Evolutionary conservation across 805 yeast genomes (phyloP).

Genomic region (Schwanniomyces pseudopolymorphus): DNA sequence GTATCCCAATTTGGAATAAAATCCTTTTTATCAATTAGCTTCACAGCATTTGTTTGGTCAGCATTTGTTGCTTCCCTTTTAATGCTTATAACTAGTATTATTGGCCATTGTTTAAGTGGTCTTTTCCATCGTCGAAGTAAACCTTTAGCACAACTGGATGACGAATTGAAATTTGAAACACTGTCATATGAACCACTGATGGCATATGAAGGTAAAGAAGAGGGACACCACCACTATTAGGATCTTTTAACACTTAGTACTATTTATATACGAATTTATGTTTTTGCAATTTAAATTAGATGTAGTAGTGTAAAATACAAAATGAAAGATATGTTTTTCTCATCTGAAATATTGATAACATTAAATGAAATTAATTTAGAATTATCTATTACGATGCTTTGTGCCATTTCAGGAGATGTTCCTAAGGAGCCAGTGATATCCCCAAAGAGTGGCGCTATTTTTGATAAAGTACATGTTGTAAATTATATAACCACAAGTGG

Average conservation of each 20-base stretch:
- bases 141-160: background rate
- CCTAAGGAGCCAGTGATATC: constrained; percentile 76
- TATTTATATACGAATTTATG: background rate
- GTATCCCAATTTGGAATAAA: constrained; percentile 51
- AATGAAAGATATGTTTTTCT: background rate
- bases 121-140: constrained; percentile 31
- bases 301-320: background rate
- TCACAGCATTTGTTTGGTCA: constrained; percentile 66
- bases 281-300: background rate
- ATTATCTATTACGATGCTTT: constrained; percentile 11
- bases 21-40: constrained; percentile 49
- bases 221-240: background rate
- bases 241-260: background rate
- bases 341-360: background rate
- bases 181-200: constrained; percentile 14
- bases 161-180: background rate
- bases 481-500: constrained; percentile 64
- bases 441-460: constrained; percentile 65
- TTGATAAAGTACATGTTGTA: constrained; percentile 61
- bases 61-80: constrained; percentile 48
- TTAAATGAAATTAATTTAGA: background rate
- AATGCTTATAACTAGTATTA: constrained; percentile 27
- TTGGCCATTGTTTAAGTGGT: constrained; percentile 43
- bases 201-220: constrained; percentile 21
- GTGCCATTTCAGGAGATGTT: constrained; percentile 64